Conservation (phyloP, 139 green algal species). For the Picochlorum costavermella region DNA sequence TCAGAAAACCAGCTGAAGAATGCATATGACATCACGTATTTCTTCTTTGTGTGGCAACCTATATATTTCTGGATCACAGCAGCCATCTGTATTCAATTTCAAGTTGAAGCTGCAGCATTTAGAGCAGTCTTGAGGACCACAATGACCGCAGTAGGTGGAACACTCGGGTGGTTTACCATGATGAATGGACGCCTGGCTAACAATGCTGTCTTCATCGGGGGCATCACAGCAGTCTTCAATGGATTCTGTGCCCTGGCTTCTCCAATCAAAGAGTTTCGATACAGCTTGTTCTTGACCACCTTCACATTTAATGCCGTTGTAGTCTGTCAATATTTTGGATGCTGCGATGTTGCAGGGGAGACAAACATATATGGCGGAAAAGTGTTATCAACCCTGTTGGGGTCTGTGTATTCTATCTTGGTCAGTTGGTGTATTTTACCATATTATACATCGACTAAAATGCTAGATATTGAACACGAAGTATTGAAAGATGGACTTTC, state of each 20-base stretch:
- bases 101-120: slow-evolving; percentile 16
- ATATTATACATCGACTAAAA: slow-evolving; percentile 3
- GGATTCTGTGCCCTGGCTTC: slow-evolving; percentile 7
- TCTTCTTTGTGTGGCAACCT: slow-evolving; percentile 20
- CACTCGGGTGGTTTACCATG: slow-evolving; percentile 13
- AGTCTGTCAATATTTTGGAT: slow-evolving; percentile 21
- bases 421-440: slow-evolving; percentile 13
- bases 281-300: slow-evolving; percentile 10
- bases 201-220: slow-evolving; percentile 4
- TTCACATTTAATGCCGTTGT: slow-evolving; percentile 20
- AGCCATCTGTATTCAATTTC: slow-evolving; percentile 22
- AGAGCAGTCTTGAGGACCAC: slow-evolving; percentile 11
- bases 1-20: not conserved
- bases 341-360: slow-evolving; percentile 12
- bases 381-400: slow-evolving; percentile 13
- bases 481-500: not conserved
- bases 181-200: slow-evolving; percentile 17
- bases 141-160: slow-evolving; percentile 9
- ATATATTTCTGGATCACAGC: slow-evolving; percentile 22
- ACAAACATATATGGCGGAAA: slow-evolving; percentile 10
- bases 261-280: slow-evolving; percentile 7
- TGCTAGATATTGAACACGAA: slow-evolving; percentile 3
- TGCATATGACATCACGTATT: not conserved
- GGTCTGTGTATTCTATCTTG: slow-evolving; percentile 9
- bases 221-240: not conserved